These are phyloP conservation scores for Komagataella pastoris DNA, from an alignment of 805 yeast species.

Conservation along the genomic window DNA sequence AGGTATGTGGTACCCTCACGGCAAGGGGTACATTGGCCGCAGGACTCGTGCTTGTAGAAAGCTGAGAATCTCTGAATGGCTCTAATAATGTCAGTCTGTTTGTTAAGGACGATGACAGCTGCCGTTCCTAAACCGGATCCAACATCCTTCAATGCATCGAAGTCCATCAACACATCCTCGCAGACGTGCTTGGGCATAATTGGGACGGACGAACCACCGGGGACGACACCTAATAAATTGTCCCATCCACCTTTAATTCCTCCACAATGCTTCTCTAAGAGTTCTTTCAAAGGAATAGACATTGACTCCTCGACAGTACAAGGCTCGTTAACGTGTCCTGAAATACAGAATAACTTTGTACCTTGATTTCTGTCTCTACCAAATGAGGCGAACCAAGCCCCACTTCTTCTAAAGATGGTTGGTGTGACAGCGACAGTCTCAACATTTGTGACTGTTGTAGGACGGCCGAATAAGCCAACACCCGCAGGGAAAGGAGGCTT, in stretches of 20 bases:
- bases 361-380: conserved; percentile 83
- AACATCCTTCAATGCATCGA: conserved; percentile 71
- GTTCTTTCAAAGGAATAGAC: conserved; percentile 77
- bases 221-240: conserved; percentile 74
- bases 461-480: conserved; percentile 83
- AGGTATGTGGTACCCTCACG: conserved; percentile 90
- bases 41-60: conserved; percentile 84
- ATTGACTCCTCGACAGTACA: conserved; percentile 91
- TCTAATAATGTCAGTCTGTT: conserved; percentile 70
- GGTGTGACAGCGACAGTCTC: conserved; percentile 89
- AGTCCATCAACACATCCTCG: conserved; percentile 71
- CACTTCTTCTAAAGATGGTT: conserved; percentile 80
- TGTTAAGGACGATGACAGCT: conserved; percentile 85
- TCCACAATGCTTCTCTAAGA: conserved; percentile 82
- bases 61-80: conserved; percentile 79
- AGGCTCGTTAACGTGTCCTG: conserved; percentile 87
- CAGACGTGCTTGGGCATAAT: conserved; percentile 57
- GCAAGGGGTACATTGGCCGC: conserved; percentile 93
- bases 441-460: conserved; percentile 82
- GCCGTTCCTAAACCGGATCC: conserved; percentile 90
- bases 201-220: conserved; percentile 87
- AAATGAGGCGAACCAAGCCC: conserved; percentile 72
- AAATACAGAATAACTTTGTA: conserved; percentile 72
- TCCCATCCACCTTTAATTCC: conserved; percentile 93
- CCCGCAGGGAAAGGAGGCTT: conserved; percentile 96